Conservation (phyloP, 176 grass and related monocot genomes). For the Miscanthus lutarioriparius region DNA sequence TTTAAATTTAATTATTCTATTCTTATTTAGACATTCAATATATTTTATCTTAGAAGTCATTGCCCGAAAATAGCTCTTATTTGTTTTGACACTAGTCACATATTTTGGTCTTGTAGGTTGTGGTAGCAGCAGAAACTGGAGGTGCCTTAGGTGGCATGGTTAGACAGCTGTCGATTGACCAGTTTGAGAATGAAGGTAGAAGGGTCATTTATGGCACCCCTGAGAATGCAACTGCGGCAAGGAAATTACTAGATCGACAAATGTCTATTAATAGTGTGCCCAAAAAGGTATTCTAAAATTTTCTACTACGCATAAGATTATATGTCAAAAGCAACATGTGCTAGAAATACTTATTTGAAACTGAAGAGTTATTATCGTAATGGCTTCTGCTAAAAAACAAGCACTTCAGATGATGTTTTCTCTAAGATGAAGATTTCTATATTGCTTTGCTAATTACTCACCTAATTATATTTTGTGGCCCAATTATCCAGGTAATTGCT, state of each 20-base stretch:
- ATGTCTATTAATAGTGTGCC: constrained; percentile 98
- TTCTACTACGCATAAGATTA: constrained; percentile 17
- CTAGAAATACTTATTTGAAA: constrained; percentile 14
- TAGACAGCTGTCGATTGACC: constrained; percentile 96
- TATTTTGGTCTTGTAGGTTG: constrained; percentile 58
- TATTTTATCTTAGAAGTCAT: constrained; percentile 10
- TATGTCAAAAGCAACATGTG: neutral
- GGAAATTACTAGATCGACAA: constrained; percentile 90
- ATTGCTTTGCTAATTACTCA: constrained; percentile 28
- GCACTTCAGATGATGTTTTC: neutral
- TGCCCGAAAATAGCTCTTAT: neutral
- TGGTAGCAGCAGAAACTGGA: constrained; percentile 96
- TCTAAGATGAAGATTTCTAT: constrained; percentile 7
- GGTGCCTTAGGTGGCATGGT: constrained; percentile 99
- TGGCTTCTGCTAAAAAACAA: constrained; percentile 7
- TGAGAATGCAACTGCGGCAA: constrained; percentile 91
- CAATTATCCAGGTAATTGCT: constrained; percentile 66
- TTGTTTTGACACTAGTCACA: neutral
- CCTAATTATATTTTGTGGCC: constrained; percentile 22
- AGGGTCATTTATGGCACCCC: constrained; percentile 96
- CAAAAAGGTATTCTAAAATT: constrained; percentile 67
- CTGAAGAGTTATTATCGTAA: constrained; percentile 3
- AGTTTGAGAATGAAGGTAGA: constrained; percentile 99
- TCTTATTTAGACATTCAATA: constrained; percentile 1
- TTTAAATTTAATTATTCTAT: constrained; percentile 22